Base-by-base conservation (phyloP, 1,284 basidiomycete species). In the Microbotryomycetes sp. region DNA sequence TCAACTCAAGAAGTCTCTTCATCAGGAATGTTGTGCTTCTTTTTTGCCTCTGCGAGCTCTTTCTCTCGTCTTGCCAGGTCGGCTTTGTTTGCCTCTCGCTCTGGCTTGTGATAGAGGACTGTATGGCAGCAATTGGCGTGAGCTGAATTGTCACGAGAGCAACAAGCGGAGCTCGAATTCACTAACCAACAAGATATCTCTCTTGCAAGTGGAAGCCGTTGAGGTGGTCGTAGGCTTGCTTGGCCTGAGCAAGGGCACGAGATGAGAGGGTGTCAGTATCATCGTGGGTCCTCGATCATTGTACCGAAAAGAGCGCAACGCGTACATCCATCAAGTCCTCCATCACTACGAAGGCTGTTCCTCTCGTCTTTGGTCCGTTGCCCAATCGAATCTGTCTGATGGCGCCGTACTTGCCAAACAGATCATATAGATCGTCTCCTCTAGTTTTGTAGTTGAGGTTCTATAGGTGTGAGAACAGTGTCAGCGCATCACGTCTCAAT, bases 141-240 rank as follows among this genome's bases (percentile, higher is more conserved):
- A 15, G 25, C 36, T 25, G 54, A 4, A 6, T 25, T 42, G 29
- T 19, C 14, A 60, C 22, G n/a, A 25, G 6, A 19, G 31, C 6
- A 9, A 48, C 25, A 16, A 54, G n/a, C 48, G 42, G 3, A 32
- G 36, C 29, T 48, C 26, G 5, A 1, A 23, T 15, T 6, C 4
- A 71, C 74, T 58, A 55, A 76, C 75, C 76, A 58, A 79, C 76
- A 61, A 98, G 94, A 77, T 98, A 98, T 32, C 96, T 86, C 77
- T 97, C 94, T 79, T 96, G 92, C 65, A 98, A 78, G 79, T 98
- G 94, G 80, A 98, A 98, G 46, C 94, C 96, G 72, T 98, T 98
- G 74, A 98, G 77, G 76, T 96, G 89, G 74, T 94, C 92, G 59
- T 96, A 84, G 1, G 94, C 94, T 73, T 93, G 92, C 78, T 97